Conservation (phyloP, 176 grass and related monocot species). For the Phyllostachys edulis region DNA sequence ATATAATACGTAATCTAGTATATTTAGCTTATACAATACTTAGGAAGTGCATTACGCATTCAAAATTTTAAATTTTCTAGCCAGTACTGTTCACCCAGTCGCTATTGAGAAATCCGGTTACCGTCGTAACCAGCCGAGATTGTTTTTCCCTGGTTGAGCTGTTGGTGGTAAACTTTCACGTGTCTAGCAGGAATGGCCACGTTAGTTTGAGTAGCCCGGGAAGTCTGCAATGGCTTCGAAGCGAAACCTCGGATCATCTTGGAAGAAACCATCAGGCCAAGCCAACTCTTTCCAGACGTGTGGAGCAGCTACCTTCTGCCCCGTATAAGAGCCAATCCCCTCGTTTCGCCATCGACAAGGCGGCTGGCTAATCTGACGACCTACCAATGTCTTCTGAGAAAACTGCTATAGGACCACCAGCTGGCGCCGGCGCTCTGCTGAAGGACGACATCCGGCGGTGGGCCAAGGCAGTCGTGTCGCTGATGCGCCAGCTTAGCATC, state of each 20-base stretch:
- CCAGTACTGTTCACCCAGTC: too few species aligned
- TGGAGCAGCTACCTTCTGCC: neutral
- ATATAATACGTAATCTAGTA: too few species aligned
- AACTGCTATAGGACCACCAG: neutral
- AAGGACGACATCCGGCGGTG: slow-evolving; percentile 14
- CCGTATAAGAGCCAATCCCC: neutral
- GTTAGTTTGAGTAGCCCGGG: neutral
- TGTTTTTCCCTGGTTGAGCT: too few species aligned
- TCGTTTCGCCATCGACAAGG: neutral
- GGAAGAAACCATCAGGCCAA: neutral
- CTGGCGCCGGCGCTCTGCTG: neutral
- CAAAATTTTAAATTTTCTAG: too few species aligned
- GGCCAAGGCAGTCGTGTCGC: neutral
- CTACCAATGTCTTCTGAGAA: neutral
- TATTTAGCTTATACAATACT: too few species aligned
- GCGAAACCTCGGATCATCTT: neutral
- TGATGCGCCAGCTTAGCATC: slow-evolving; percentile 18
- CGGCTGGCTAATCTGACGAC: neutral
- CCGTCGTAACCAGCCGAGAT: too few species aligned
- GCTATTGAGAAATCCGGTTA: too few species aligned
- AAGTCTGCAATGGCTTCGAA: neutral
- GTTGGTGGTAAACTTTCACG: neutral
- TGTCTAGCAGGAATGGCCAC: neutral
- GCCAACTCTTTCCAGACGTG: neutral
- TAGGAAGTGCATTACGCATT: too few species aligned